Percentiles rank a stretch among this genome's conserved stretches.
Conservation (phyloP, 805 yeast genomes). For the Kregervanrija pseudodelftensis region DNA sequence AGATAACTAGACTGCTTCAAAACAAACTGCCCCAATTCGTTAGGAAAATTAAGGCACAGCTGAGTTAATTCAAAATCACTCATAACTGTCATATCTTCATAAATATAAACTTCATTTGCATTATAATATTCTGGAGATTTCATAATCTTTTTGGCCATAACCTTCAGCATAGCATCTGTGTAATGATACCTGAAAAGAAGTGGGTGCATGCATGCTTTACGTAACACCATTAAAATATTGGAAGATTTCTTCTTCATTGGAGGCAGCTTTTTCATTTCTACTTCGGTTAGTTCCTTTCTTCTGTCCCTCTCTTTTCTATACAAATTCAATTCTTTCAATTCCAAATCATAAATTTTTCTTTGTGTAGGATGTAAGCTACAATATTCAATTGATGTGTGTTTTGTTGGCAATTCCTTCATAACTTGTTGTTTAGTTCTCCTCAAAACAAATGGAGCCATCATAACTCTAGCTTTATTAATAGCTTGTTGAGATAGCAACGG, state of each 20-base stretch:
- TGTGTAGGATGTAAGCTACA: slow-evolving; percentile 61
- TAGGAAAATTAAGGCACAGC: slow-evolving; percentile 67
- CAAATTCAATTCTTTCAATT: slow-evolving; percentile 39
- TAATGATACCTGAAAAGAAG: slow-evolving; percentile 66
- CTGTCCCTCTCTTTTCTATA: slow-evolving; percentile 37
- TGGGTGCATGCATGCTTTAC: slow-evolving; percentile 94
- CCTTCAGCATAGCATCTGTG: slow-evolving; percentile 42
- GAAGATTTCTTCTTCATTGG: slow-evolving; percentile 26
- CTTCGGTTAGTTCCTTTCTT: slow-evolving; percentile 29
- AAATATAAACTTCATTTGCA: slow-evolving; percentile 72
- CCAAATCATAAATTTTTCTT: slow-evolving; percentile 50
- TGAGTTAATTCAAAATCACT: slow-evolving; percentile 80
- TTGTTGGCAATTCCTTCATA: slow-evolving; percentile 78
- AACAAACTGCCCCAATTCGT: slow-evolving; percentile 46
- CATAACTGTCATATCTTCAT: slow-evolving; percentile 94
- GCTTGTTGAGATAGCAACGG: slow-evolving; percentile 89
- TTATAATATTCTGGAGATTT: slow-evolving; percentile 67
- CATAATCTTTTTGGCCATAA: slow-evolving; percentile 77
- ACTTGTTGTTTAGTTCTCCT: slow-evolving; percentile 92
- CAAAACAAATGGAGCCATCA: slow-evolving; percentile 97
- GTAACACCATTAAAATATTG: slow-evolving; percentile 77
- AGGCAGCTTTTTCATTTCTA: slow-evolving; percentile 28
- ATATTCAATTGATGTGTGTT: slow-evolving; percentile 52
- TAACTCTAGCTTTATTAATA: slow-evolving; percentile 84
- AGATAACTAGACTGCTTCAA: slow-evolving; percentile 46